Evolutionary conservation across 83 land plant species (phyloP).

Genomic region (Isoetes engelmannii): DNA sequence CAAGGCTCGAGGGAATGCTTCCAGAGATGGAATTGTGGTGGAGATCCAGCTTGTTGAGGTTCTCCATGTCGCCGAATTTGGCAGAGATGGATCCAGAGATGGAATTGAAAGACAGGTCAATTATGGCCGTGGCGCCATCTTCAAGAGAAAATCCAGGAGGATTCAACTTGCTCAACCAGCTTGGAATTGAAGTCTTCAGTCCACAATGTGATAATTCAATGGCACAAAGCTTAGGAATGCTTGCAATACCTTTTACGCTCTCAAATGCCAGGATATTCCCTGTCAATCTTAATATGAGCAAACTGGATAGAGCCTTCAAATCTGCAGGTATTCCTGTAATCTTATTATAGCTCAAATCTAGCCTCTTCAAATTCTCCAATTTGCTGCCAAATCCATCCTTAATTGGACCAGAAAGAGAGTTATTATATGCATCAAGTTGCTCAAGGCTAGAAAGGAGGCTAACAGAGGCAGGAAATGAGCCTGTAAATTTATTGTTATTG

Average conservation of each 20-base stretch:
- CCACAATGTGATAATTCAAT: neutral
- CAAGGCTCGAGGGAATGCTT: slow-evolving; percentile 33
- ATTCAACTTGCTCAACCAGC: slow-evolving; percentile 11
- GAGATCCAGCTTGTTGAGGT: slow-evolving; percentile 38
- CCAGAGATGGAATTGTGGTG: slow-evolving; percentile 42
- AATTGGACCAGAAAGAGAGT: slow-evolving; percentile 28
- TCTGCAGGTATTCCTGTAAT: neutral
- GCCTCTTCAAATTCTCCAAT: neutral
- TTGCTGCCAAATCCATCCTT: slow-evolving; percentile 31
- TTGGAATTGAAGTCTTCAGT: neutral
- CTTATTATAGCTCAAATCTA: neutral
- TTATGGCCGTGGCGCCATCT: neutral
- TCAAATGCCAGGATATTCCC: slow-evolving; percentile 15
- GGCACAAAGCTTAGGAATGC: slow-evolving; percentile 22
- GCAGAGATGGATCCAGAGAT: slow-evolving; percentile 38
- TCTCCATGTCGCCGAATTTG: slow-evolving; percentile 24
- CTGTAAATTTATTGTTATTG: slow-evolving; percentile 13
- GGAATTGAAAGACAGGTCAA: slow-evolving; percentile 17
- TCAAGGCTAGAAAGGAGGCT: slow-evolving; percentile 25
- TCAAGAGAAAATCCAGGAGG: neutral
- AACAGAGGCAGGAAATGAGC: slow-evolving; percentile 27
- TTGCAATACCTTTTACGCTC: slow-evolving; percentile 41
- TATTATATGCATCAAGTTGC: slow-evolving; percentile 42
- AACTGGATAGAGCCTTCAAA: neutral
- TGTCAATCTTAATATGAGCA: neutral